phyloP scores from a whole-genome alignment of 1,284 basidiomycete genomes.

The Somion occarium region DNA sequence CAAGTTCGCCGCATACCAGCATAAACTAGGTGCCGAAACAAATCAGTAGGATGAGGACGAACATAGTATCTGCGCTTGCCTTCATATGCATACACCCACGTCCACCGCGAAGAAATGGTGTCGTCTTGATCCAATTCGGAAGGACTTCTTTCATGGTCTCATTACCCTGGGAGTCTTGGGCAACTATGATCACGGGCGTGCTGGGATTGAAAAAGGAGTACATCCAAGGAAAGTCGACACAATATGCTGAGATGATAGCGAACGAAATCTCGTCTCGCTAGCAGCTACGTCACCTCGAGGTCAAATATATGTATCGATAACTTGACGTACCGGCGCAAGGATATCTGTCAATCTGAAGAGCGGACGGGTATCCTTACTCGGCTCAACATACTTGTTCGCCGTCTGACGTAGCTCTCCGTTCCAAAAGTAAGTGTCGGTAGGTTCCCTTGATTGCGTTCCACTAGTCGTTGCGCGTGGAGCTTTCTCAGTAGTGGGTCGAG shows the following conservation, averaged over 20 bases:
- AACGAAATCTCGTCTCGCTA: constrained; percentile 64
- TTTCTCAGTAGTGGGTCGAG: constrained; percentile 7
- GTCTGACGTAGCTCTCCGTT: constrained; percentile 71
- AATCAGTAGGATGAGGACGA: constrained; percentile 2
- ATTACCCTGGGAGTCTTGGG: constrained; percentile 37
- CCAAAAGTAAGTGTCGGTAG: constrained; percentile 48
- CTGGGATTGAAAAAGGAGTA: constrained; percentile 59
- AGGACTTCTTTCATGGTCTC: constrained; percentile 57
- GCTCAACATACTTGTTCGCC: constrained; percentile 55
- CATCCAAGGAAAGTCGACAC: constrained; percentile 60
- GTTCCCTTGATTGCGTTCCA: too few species aligned
- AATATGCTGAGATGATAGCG: constrained; percentile 70
- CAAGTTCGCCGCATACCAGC: constrained; percentile 40
- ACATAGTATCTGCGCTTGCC: constrained; percentile 34
- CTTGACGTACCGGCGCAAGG: constrained; percentile 50
- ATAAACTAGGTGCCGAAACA: constrained; percentile 47
- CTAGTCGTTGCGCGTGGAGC: too few species aligned
- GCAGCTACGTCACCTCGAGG: too few species aligned
- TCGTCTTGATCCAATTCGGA: constrained; percentile 70
- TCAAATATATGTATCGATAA: background rate
- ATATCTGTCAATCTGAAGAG: constrained; percentile 65
- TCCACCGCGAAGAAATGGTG: constrained; percentile 55
- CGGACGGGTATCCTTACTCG: constrained; percentile 49
- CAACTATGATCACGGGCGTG: constrained; percentile 67
- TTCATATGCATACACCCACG: constrained; percentile 81